A percentile compares a stretch with the other conserved stretches of the same genome.
Evolutionary conservation across 306 rosid genomes (phyloP).

Genomic region (Trifolium dubium): DNA sequence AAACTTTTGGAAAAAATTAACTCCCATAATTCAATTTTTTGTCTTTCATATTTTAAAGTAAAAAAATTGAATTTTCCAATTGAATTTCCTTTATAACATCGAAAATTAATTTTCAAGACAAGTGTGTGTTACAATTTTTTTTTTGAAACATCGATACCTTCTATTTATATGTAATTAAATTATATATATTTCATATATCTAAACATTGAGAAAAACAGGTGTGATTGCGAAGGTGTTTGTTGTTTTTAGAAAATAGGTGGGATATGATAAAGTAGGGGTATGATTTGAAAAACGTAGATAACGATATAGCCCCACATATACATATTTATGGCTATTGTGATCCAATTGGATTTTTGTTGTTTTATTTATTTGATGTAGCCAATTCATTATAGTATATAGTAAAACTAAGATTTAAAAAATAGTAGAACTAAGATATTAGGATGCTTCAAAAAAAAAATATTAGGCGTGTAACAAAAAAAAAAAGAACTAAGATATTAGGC

Average conservation of each 20-base stretch:
- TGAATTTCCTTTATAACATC: too few relatives aligned
- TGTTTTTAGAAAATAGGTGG: background rate
- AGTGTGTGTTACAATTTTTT: background rate
- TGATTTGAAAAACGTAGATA: background rate
- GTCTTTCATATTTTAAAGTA: background rate
- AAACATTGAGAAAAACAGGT: background rate
- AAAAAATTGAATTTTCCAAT: background rate
- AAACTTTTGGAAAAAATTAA: background rate
- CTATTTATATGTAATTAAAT: too few relatives aligned
- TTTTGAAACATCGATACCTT: background rate
- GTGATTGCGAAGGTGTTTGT: background rate
- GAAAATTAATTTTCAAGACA: background rate
- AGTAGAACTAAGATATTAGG: too few relatives aligned
- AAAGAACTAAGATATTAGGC: constrained; percentile 48
- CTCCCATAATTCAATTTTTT: background rate
- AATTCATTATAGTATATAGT: constrained; percentile 42
- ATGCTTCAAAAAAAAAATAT: too few relatives aligned
- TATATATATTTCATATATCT: too few relatives aligned
- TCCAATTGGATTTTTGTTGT: constrained; percentile 36
- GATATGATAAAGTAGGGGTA: background rate
- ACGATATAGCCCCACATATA: constrained; percentile 6
- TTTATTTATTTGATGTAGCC: constrained; percentile 28
- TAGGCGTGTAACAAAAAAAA: too few relatives aligned
- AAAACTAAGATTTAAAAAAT: too few relatives aligned
- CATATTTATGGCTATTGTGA: constrained; percentile 35